Evolutionary conservation across 73 alveolate species (phyloP), one percentile per base, ranked within the genome.

Genomic region (Paramecium sonneborni): DNA sequence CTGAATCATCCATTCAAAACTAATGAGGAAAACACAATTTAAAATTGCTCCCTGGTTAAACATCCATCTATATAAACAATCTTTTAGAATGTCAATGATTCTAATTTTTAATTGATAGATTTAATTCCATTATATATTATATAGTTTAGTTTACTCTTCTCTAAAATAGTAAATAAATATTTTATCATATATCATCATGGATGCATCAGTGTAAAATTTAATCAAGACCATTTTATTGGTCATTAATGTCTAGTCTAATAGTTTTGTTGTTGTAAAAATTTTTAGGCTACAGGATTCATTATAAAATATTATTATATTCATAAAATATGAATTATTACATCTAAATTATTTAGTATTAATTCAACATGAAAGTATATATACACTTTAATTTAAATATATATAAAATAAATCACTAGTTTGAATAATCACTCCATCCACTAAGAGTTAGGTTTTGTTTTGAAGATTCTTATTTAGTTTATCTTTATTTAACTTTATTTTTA

Each of bases 361-460:
- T n/a, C n/a, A n/a, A n/a, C n/a, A n/a, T n/a, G n/a, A n/a, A n/a
- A n/a, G n/a, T n/a, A n/a, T n/a, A n/a, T n/a, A n/a, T n/a, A n/a
- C n/a, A n/a, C 26, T 18, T 18, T 52, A 52, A 52, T n/a, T 52
- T 18, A 52, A 52, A n/a, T n/a, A n/a, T 52, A 52, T 52, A 52
- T 3, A 52, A 52, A 1, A 52, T 52, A 62, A 62, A 30, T 62
- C 84, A 62, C 24, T 62, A 23, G 26, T 62, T 62, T 62, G 84
- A 62, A 62, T 62, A 62, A 62, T 62, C 84, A 62, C 84, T 62
- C 84, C 84, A 62, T 62, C 84, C 84, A 62, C 84, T 62, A 11
- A 62, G 26, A 12, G 84, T 30, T 10, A 62, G 84, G 84, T 62
- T 52, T 14, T 52, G 68, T 52, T 52, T 52, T 52, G 15, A 21